phyloP scores from a whole-genome alignment of 805 yeast species.

The Candida awuae region DNA sequence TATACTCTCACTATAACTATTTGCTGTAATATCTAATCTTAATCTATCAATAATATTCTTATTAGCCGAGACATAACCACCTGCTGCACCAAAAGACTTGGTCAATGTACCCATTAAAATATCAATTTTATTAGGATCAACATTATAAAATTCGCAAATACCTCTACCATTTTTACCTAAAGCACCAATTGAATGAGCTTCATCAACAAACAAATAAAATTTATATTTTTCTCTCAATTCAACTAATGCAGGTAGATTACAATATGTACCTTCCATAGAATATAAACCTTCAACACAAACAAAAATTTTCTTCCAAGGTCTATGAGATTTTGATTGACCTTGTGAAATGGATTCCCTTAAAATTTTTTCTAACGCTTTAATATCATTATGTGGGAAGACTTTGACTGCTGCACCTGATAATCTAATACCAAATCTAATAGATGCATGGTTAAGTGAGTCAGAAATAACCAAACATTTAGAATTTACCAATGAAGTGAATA shows the following conservation, averaged over 20 bases:
- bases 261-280: constrained; percentile 88
- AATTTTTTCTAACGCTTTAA: constrained; percentile 66
- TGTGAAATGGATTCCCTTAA: constrained; percentile 80
- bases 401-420: constrained; percentile 88
- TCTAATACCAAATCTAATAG: constrained; percentile 91
- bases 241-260: constrained; percentile 68
- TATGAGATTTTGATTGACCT: constrained; percentile 91
- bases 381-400: constrained; percentile 87
- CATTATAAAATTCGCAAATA: constrained; percentile 85
- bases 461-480: constrained; percentile 84
- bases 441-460: constrained; percentile 92
- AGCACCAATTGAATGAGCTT: constrained; percentile 99
- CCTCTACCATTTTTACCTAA: constrained; percentile 93
- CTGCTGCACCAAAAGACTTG: constrained; percentile 97
- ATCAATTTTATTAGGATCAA: constrained; percentile 71
- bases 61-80: constrained; percentile 89
- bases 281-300: constrained; percentile 89
- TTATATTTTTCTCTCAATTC: constrained; percentile 76
- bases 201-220: constrained; percentile 87
- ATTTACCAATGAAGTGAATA: constrained; percentile 77
- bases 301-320: constrained; percentile 88
- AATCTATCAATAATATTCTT: constrained; percentile 63
- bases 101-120: constrained; percentile 96
- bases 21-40: constrained; percentile 63
- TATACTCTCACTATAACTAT: constrained; percentile 72